Evolutionary conservation across 2,329 filamentous ascomycete species (phyloP), one percentile per base, ranked within the genome.

Genomic region (Herpotrichia juniperi): DNA sequence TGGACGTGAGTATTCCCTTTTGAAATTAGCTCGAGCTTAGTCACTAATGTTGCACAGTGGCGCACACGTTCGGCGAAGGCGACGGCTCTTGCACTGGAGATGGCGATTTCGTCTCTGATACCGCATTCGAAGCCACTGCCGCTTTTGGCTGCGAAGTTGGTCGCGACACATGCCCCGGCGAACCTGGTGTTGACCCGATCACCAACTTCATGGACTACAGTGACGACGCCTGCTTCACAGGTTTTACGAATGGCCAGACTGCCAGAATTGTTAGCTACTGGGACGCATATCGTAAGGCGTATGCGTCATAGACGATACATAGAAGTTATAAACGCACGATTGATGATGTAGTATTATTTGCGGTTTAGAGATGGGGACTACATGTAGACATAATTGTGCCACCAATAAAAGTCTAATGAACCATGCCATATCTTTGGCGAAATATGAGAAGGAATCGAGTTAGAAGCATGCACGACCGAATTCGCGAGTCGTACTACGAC

Each of bases 181-280:
- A 51, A 42, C 17, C 57, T 12, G 69, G 69, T 2, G 14, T 59
- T 22, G 70, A 73, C 47, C 66, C 68, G 1, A 63, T 72, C 35
- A 63, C 65, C 32, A 72, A 73, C 54, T 70, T 59, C 58, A 73
- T 73, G 69, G 65, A 71, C 55, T 72, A 72, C 53, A 62, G 61
- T 39, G 52, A 59, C 48, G 56, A 60, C 56, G 31, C 31, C 43
- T 59, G 65, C 59, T 61, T 62, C 35, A 64, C 55, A 39, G 46
- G 61, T 24, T 72, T 72, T 56, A 68, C 64, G 2, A 34, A 42
- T 3, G 63, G 64, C 14, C 69, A 72, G 57, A 26, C 51, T 35
- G 47, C 50, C n/a, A 57, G 67, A 19, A 71, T 71, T 48, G 45
- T 51, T 43, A 59, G 34, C 34, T 37, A 17, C 34, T 37, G 34